These are phyloP conservation scores for Plasmodium blacklocki DNA, from an alignment of 169 alveolate genomes.

Conservation along the genomic window DNA sequence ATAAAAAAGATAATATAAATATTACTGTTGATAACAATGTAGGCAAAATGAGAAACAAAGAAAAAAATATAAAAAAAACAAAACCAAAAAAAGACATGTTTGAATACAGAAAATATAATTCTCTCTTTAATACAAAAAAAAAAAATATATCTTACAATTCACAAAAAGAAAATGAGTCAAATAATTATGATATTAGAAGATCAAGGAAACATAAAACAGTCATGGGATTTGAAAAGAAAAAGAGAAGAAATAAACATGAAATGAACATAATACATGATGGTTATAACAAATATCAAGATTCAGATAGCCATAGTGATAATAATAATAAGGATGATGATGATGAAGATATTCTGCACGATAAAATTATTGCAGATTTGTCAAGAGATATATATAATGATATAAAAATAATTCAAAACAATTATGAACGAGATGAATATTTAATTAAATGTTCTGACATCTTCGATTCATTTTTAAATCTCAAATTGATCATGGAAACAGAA, in stretches of 20 bases:
- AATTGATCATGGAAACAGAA: conserved; percentile 24
- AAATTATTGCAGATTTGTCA: conserved; percentile 64
- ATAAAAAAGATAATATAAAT: background rate
- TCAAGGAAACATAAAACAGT: conserved; percentile 68
- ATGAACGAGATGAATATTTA: conserved; percentile 64
- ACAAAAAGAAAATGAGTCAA: background rate
- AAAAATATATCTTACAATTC: conserved; percentile 25
- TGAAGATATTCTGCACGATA: conserved; percentile 34
- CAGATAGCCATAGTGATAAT: conserved; percentile 12
- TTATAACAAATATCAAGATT: background rate
- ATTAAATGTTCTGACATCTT: conserved; percentile 51
- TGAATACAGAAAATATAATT: conserved; percentile 37
- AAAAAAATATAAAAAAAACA: conserved; percentile 5
- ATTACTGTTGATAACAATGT: background rate
- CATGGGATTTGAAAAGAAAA: conserved; percentile 59
- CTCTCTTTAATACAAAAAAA: conserved; percentile 35
- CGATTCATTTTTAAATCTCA: conserved; percentile 56
- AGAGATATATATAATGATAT: conserved; percentile 64
- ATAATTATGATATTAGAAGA: conserved; percentile 2
- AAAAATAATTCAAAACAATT: conserved; percentile 36
- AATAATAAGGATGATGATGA: conserved; percentile 11
- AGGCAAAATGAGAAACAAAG: conserved; percentile 6
- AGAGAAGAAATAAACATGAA: conserved; percentile 11
- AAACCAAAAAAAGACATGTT: conserved; percentile 3
- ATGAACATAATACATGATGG: conserved; percentile 8